These are phyloP conservation scores for Candida pseudoviswanathii DNA, from an alignment of 1,139 yeast genomes.

Conservation along the genomic window DNA sequence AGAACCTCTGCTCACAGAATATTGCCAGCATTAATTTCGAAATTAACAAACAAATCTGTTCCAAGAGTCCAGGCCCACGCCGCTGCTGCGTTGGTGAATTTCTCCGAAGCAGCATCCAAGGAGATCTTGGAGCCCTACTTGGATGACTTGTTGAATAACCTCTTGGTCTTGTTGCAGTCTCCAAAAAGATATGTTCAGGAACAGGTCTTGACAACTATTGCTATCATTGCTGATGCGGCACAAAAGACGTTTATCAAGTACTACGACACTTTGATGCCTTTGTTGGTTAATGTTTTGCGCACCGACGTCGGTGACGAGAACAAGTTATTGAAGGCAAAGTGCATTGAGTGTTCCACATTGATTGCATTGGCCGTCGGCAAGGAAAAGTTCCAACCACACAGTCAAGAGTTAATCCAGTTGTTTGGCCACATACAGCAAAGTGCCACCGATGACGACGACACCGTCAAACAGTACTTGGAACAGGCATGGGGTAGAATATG, in stretches of 20 bases:
- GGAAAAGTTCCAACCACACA: slow-evolving; percentile 80
- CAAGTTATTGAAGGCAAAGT: slow-evolving; percentile 83
- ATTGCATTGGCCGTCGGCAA: slow-evolving; percentile 97
- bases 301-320: slow-evolving; percentile 81
- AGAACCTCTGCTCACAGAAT: slow-evolving; percentile 76
- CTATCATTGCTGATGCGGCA: slow-evolving; percentile 98
- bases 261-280: slow-evolving; percentile 93
- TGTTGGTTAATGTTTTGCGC: slow-evolving; percentile 75
- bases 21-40: slow-evolving; percentile 85
- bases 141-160: slow-evolving; percentile 73
- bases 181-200: slow-evolving; percentile 95
- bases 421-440: slow-evolving; percentile 74
- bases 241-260: slow-evolving; percentile 85
- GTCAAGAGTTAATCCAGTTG: slow-evolving; percentile 70
- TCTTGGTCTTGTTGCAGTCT: slow-evolving; percentile 75
- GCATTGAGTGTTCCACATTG: slow-evolving; percentile 92
- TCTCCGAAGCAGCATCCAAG: slow-evolving; percentile 88
- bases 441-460: slow-evolving; percentile 68
- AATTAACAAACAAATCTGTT: slow-evolving; percentile 66
- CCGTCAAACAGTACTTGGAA: slow-evolving; percentile 81
- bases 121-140: slow-evolving; percentile 87
- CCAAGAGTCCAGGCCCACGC: slow-evolving; percentile 98
- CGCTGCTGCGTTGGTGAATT: slow-evolving; percentile 96
- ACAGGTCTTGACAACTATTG: slow-evolving; percentile 94
- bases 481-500: slow-evolving; percentile 98